Evolutionary conservation across 83 land plant species (phyloP).

Genomic region (Picea engelmannii): DNA sequence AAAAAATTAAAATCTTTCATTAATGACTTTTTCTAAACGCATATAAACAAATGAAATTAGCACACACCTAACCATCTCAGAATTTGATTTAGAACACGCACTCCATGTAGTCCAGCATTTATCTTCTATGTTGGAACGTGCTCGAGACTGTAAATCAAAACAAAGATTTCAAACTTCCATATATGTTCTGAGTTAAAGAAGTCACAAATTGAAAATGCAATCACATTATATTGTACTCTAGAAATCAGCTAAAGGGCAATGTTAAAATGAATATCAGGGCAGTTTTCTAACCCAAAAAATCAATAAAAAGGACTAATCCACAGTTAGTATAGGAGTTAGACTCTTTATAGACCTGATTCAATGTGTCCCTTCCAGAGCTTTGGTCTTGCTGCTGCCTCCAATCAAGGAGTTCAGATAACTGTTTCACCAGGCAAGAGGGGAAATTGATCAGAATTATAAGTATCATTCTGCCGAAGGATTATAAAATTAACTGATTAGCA

Average conservation of each 20-base stretch:
- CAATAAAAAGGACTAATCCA: background rate
- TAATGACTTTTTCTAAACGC: too few relatives aligned
- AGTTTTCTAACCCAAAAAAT: background rate
- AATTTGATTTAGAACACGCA: too few relatives aligned
- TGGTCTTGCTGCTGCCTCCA: background rate
- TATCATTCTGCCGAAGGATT: background rate
- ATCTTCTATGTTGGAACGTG: constrained; percentile 1
- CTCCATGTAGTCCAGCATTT: constrained; percentile 5
- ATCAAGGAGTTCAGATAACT: constrained; percentile 11
- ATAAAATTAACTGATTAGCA: background rate
- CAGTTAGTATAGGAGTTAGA: background rate
- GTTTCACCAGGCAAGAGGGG: background rate
- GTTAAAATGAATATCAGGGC: background rate
- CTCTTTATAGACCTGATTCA: background rate
- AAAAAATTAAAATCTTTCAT: too few relatives aligned
- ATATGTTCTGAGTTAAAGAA: background rate
- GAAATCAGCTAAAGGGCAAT: background rate
- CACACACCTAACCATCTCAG: too few relatives aligned
- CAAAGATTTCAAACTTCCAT: background rate
- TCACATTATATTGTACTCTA: background rate
- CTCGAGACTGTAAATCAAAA: background rate
- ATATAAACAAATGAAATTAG: too few relatives aligned
- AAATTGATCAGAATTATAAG: background rate
- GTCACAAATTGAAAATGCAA: background rate
- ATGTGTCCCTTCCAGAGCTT: background rate